Percentiles rank a stretch among this genome's conserved stretches.
These are phyloP conservation scores for Phytophthora palmivora DNA, from an alignment of 352 stramenopile genomes.

Conservation along the genomic window DNA sequence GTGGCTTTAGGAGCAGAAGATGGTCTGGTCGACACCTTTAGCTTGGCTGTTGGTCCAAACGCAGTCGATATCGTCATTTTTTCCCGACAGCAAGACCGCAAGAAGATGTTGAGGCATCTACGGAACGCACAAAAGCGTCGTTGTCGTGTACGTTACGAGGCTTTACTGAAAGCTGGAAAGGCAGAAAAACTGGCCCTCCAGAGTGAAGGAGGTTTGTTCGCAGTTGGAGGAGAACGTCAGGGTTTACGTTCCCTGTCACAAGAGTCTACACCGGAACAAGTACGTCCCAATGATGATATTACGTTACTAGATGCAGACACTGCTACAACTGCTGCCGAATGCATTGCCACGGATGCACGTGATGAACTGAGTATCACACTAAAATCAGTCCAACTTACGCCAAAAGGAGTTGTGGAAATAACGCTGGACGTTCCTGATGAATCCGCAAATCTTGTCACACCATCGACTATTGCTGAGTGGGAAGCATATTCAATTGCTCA, in stretches of 20 bases:
- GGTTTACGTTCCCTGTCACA: not conserved
- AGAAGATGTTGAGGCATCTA: conserved; percentile 31
- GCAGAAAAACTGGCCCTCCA: conserved; percentile 3
- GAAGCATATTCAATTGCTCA: too few relatives aligned
- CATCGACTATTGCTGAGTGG: too few relatives aligned
- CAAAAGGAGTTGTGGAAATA: too few relatives aligned
- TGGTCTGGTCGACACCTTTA: conserved; percentile 28
- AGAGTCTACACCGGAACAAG: not conserved
- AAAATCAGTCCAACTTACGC: too few relatives aligned
- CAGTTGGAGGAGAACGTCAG: not conserved
- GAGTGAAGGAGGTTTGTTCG: conserved; percentile 6
- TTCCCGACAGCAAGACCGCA: conserved; percentile 19
- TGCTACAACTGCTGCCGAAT: not conserved
- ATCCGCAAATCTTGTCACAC: too few relatives aligned
- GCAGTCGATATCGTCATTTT: conserved; percentile 39
- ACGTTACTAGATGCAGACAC: conserved; percentile 12
- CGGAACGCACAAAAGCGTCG: conserved; percentile 5
- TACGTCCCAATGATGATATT: conserved; percentile 5
- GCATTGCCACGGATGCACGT: not conserved
- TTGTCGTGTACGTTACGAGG: conserved; percentile 24
- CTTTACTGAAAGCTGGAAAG: conserved; percentile 14
- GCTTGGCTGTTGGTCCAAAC: conserved; percentile 24
- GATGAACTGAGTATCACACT: not conserved
- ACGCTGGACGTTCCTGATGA: too few relatives aligned
- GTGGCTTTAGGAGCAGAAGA: conserved; percentile 30